These are phyloP conservation scores for Lepidium didymum DNA, from an alignment of 345 rosid species.

Conservation along the genomic window DNA sequence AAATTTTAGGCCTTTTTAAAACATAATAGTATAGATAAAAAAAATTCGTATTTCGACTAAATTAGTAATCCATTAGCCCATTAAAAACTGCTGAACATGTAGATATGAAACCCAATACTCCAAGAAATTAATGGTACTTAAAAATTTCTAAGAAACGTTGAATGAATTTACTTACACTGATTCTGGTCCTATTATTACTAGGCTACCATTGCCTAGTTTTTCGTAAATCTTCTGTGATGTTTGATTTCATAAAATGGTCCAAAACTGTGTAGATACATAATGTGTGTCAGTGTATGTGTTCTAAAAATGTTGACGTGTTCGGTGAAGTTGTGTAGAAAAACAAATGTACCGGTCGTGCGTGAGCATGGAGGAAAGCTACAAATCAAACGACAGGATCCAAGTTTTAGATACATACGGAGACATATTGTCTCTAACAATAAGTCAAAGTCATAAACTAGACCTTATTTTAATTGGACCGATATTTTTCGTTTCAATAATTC, in stretches of 20 bases:
- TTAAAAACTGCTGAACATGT: too few species aligned
- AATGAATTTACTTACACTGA: too few species aligned
- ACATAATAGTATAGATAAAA: too few species aligned
- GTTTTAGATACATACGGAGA: constrained; percentile 16
- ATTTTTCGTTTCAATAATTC: constrained; percentile 9
- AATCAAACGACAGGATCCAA: constrained; percentile 28
- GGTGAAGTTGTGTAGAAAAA: constrained; percentile 8
- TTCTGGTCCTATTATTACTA: too few species aligned
- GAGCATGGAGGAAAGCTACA: constrained; percentile 30
- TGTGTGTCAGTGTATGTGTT: neutral
- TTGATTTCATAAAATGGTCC: neutral
- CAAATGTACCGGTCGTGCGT: constrained; percentile 14
- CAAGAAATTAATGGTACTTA: too few species aligned
- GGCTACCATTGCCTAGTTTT: too few species aligned
- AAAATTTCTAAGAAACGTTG: too few species aligned
- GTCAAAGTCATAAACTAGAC: constrained; percentile 7
- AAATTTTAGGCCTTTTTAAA: too few species aligned
- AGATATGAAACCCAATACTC: too few species aligned
- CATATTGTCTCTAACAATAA: constrained; percentile 15
- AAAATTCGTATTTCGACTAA: too few species aligned
- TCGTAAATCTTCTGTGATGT: neutral
- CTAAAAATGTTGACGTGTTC: neutral
- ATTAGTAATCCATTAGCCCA: too few species aligned
- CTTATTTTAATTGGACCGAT: neutral
- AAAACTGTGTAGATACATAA: neutral